phyloP scores from a whole-genome alignment of 345 rosid genomes.

The Triadica sebifera region DNA sequence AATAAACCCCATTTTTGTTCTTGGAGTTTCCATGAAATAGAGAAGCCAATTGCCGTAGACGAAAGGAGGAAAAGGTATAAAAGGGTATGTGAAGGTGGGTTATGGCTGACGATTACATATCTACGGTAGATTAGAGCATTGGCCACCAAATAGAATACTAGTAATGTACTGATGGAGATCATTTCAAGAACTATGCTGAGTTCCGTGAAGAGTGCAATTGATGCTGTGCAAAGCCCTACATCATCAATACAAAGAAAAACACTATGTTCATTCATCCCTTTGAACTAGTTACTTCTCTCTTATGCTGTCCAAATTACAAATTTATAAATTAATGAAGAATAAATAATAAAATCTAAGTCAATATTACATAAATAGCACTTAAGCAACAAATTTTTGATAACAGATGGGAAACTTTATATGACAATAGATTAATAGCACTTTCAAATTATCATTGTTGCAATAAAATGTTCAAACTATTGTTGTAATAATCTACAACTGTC shows the following conservation, averaged over 20 bases:
- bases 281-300: no score
- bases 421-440: no score
- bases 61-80: constrained; percentile 71
- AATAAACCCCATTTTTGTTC: constrained; percentile 55
- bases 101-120: constrained; percentile 46
- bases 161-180: constrained; percentile 73
- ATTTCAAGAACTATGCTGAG: constrained; percentile 61
- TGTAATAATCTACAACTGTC: neutral
- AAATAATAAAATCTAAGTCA: no score
- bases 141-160: constrained; percentile 86
- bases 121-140: constrained; percentile 80
- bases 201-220: constrained; percentile 83
- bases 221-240: constrained; percentile 89
- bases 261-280: neutral
- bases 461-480: no score
- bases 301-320: no score
- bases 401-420: no score
- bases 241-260: neutral
- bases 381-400: no score
- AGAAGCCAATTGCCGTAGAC: constrained; percentile 50
- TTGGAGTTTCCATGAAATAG: constrained; percentile 62
- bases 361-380: no score
- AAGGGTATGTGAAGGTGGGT: constrained; percentile 52
- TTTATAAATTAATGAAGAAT: no score
- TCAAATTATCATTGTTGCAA: no score